phyloP scores from a whole-genome alignment of 345 rosid species.

The Adansonia digitata region DNA sequence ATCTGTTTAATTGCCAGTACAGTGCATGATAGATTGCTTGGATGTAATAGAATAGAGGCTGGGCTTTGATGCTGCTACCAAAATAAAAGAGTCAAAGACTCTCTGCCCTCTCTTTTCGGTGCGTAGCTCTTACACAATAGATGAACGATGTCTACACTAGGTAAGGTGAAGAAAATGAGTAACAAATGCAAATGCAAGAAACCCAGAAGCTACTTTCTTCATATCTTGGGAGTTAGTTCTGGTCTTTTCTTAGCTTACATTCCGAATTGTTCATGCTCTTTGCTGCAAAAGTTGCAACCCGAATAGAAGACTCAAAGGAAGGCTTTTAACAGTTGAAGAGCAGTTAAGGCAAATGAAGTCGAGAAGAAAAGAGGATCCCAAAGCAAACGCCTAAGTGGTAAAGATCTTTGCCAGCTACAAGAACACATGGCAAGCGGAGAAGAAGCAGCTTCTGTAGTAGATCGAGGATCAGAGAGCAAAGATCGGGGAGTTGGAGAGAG shows the following conservation, averaged over 20 bases:
- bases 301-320: slow-evolving; percentile 40
- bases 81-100: too few species aligned
- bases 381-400: slow-evolving; percentile 90
- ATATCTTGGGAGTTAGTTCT: slow-evolving; percentile 70
- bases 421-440: slow-evolving; percentile 87
- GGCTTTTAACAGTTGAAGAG: slow-evolving; percentile 66
- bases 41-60: too few species aligned
- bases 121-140: too few species aligned
- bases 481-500: slow-evolving; percentile 54
- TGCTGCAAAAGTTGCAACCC: slow-evolving; percentile 43
- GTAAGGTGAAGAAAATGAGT: slow-evolving; percentile 9
- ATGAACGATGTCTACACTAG: too few species aligned
- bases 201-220: slow-evolving; percentile 40
- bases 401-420: slow-evolving; percentile 88
- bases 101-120: too few species aligned
- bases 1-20: too few species aligned
- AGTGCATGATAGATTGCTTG: too few species aligned
- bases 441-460: slow-evolving; percentile 62
- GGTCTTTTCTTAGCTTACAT: slow-evolving; percentile 61
- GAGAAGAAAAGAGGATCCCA: slow-evolving; percentile 84
- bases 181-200: slow-evolving; percentile 1
- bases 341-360: slow-evolving; percentile 82
- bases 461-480: slow-evolving; percentile 50
- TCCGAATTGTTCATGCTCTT: slow-evolving; percentile 44
- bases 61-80: too few species aligned